Base-by-base conservation (phyloP, 1,284 basidiomycete genomes). In the Papiliotrema flavescens region DNA sequence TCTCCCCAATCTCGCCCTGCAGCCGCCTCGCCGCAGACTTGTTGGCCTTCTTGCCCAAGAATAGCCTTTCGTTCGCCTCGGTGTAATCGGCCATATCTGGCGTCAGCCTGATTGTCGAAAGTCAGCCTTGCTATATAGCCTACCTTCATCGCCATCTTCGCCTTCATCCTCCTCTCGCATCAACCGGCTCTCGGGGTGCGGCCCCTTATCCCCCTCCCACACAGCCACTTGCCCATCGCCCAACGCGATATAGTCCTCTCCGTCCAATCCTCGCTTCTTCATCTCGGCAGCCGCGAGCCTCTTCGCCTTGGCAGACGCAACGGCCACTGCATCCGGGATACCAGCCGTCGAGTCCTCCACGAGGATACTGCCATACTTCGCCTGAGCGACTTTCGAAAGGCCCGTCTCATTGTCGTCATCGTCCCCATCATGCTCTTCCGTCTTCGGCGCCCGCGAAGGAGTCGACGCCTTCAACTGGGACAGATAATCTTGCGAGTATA, bases 71-170 rank as follows among this genome's bases (percentile, higher is more conserved):
- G 69, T 90, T 85, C 0, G 89, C 88, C 60, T 86, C 91, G 0
- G 94, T 96, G 66, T 85, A 96, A 61, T 91, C 89, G 5, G 92
- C 89, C 67, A 85, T 86, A 65, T 94, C 92, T 91, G 62, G 28
- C 19, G 37, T 53, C 23, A 53, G 55, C 46, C 23, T 20, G 20
- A 51, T 8, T 14, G 9, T 14, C 46, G 24, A 47, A 3, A 32
- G 32, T 34, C 6, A 36, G 22, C 47, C 19, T 26, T 34, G 8
- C 15, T 15, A 35, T 15, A 35, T 7, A 20, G 55, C 83, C 56
- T 61, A 90, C 90, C 90, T 65, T 96, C 93, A 53, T 95, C 93
- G 0, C 88, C 92, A 65, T 96, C 91, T 0, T 91, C 93, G 2
- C 90, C 73, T 64, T 95, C 90, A 71, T 97, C 93, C 42, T 96